Evolutionary conservation across 768 basidiomycete genomes (phyloP).

Genomic region (Wakefieldia striispora): DNA sequence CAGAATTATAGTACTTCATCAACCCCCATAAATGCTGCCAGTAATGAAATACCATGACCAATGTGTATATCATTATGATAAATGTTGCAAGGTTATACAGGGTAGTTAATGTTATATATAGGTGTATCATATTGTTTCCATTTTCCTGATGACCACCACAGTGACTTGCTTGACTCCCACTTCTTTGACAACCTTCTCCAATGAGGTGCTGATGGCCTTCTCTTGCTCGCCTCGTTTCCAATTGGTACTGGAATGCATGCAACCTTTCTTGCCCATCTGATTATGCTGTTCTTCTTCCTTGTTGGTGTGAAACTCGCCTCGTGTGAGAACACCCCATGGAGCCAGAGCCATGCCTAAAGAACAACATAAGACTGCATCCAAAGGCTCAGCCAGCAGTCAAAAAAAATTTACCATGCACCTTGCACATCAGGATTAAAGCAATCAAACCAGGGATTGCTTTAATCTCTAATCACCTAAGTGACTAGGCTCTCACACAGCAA

Average conservation of each 20-base stretch:
- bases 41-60: no score
- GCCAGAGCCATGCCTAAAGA: slow-evolving; percentile 28
- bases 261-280: slow-evolving; percentile 38
- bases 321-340: slow-evolving; percentile 35
- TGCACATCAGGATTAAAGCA: no score
- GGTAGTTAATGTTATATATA: no score
- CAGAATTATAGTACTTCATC: no score
- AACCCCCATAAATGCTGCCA: no score
- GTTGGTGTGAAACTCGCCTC: slow-evolving; percentile 28
- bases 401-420: slow-evolving; percentile 29
- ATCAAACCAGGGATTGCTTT: no score
- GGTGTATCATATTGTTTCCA: no score
- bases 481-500: no score
- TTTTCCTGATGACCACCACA: no score
- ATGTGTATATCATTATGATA: no score
- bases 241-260: slow-evolving; percentile 13
- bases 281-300: slow-evolving; percentile 28
- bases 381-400: not conserved
- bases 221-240: slow-evolving; percentile 38
- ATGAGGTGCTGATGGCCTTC: slow-evolving; percentile 30
- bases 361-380: slow-evolving; percentile 15
- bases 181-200: slow-evolving; percentile 41
- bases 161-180: slow-evolving; percentile 36
- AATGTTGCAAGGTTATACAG: no score
- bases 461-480: no score